Percentiles rank a stretch among this genome's conserved stretches.
phyloP scores from a whole-genome alignment of 257 asterid species.

The Solanum clarkiae region DNA sequence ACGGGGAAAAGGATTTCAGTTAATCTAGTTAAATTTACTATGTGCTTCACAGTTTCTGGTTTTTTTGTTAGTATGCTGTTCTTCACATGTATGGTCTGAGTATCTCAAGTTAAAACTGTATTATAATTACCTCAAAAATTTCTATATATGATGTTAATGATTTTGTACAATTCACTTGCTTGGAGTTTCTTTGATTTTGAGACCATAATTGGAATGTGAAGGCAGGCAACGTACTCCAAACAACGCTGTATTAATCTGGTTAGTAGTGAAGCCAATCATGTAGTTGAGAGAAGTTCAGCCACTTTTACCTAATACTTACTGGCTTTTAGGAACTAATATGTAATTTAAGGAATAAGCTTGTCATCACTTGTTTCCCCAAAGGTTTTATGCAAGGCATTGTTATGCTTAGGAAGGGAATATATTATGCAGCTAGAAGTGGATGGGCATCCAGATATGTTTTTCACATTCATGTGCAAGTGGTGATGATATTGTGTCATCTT shows the following conservation, averaged over 20 bases:
- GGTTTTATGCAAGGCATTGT: neutral
- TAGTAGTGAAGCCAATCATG: neutral
- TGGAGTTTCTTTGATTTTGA: neutral
- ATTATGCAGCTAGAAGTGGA: neutral
- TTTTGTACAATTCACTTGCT: neutral
- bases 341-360: neutral
- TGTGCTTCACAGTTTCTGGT: neutral
- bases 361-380: neutral
- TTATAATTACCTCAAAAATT: neutral
- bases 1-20: neutral
- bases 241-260: neutral
- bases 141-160: neutral
- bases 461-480: neutral
- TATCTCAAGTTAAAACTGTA: neutral
- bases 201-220: neutral
- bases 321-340: neutral
- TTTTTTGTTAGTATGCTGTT: neutral
- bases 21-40: neutral
- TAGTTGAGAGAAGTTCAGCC: neutral
- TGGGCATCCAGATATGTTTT: neutral
- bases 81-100: neutral
- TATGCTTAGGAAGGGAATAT: neutral
- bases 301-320: neutral
- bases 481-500: neutral
- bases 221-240: neutral